Percentiles rank a stretch among this genome's conserved stretches.
These are phyloP conservation scores for Arthromyces matolae DNA, from an alignment of 768 basidiomycete species.

Conservation along the genomic window DNA sequence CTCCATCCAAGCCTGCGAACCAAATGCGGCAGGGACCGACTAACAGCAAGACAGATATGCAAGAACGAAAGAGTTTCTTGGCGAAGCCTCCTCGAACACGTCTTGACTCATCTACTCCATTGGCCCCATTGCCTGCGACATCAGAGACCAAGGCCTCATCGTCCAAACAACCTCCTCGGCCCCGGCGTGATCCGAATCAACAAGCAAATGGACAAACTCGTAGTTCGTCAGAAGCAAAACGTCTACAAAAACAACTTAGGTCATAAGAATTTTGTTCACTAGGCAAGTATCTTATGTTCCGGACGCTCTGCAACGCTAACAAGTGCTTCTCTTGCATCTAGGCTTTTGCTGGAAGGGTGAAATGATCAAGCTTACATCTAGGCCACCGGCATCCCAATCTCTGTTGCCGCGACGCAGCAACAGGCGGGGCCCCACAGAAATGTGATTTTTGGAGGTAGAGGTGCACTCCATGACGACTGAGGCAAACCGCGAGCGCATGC, in stretches of 20 bases:
- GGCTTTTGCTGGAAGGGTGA: too few relatives aligned
- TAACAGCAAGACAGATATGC: constrained; percentile 12
- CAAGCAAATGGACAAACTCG: constrained; percentile 2
- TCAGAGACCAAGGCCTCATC: constrained; percentile 13
- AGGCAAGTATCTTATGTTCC: too few relatives aligned
- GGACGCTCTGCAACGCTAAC: too few relatives aligned
- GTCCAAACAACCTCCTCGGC: constrained; percentile 32
- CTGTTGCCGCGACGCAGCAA: too few relatives aligned
- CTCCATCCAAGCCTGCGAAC: constrained; percentile 19
- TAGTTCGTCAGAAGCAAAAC: neutral
- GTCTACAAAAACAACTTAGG: constrained; percentile 1
- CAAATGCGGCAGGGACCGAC: constrained; percentile 13
- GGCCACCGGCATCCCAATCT: too few relatives aligned
- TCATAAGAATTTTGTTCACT: neutral
- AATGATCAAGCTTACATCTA: too few relatives aligned
- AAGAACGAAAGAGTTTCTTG: neutral
- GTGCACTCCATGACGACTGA: too few relatives aligned
- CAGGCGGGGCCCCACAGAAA: too few relatives aligned
- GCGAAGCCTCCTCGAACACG: constrained; percentile 1
- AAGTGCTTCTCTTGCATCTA: too few relatives aligned
- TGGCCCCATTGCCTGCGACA: neutral
- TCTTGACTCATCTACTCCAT: constrained; percentile 4
- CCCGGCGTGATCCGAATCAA: neutral
- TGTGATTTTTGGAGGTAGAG: too few relatives aligned
- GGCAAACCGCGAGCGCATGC: too few relatives aligned